These are phyloP conservation scores for Termitomyces sp. DNA, from an alignment of 768 basidiomycete species.

Conservation along the genomic window DNA sequence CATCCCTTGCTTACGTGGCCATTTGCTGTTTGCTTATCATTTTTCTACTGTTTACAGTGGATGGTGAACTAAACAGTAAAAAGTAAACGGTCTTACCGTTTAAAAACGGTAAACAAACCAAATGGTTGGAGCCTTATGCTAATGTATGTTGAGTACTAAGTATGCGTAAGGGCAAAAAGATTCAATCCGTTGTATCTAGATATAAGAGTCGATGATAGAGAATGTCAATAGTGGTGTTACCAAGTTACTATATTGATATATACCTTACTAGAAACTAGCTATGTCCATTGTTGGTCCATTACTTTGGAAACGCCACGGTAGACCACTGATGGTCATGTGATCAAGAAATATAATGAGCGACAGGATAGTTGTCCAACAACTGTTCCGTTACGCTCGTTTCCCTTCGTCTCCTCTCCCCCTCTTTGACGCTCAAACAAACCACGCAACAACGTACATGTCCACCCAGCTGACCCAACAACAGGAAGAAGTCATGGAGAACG, in stretches of 20 bases:
- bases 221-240: no score
- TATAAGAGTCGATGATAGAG: neutral
- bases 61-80: no score
- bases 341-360: conserved; percentile 9
- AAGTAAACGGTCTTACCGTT: no score
- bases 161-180: neutral
- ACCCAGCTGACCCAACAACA: conserved; percentile 19
- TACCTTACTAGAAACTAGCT: no score
- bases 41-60: no score
- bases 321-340: conserved; percentile 2
- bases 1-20: no score
- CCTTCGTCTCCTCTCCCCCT: conserved; percentile 18
- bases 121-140: no score
- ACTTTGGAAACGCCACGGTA: neutral
- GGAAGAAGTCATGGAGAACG: conserved; percentile 44
- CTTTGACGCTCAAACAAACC: conserved; percentile 16
- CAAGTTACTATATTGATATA: no score
- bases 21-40: no score
- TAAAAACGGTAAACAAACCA: no score
- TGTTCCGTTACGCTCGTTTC: conserved; percentile 7
- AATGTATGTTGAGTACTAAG: no score
- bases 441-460: conserved; percentile 14
- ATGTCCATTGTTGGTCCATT: no score
- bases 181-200: neutral
- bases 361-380: conserved; percentile 6